Evolutionary conservation across 169 alveolate genomes (phyloP).

Genomic region (Eimeria falciformis): DNA sequence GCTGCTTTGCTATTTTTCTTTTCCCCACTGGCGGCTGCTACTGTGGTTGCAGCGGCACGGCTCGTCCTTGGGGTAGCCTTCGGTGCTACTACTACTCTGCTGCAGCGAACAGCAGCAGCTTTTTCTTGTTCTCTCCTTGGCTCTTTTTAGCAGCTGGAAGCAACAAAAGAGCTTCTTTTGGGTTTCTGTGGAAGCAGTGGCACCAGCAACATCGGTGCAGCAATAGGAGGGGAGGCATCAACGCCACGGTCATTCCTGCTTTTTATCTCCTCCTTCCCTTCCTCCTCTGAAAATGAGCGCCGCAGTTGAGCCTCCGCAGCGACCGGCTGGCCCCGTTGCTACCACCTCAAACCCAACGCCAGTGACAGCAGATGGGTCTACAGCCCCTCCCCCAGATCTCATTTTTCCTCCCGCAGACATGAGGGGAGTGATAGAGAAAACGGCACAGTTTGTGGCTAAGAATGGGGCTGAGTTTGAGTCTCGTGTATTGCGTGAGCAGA

Average conservation of each 20-base stretch:
- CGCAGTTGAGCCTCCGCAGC: slow-evolving; percentile 71
- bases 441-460: slow-evolving; percentile 94
- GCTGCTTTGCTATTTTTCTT: no score
- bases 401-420: slow-evolving; percentile 92
- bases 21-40: no score
- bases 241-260: neutral
- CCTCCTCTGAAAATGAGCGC: slow-evolving; percentile 69
- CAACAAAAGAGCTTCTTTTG: no score
- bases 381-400: slow-evolving; percentile 74
- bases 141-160: no score
- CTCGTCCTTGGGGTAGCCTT: no score
- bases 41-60: no score
- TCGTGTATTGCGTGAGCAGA: slow-evolving; percentile 87
- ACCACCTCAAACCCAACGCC: neutral
- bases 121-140: no score
- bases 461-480: slow-evolving; percentile 93
- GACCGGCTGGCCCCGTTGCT: slow-evolving; percentile 27
- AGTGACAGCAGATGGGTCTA: neutral
- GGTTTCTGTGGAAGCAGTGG: no score
- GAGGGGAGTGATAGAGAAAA: slow-evolving; percentile 91
- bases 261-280: no score
- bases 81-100: no score
- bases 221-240: neutral
- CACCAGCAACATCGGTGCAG: neutral
- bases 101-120: no score